Conservation (phyloP, 768 basidiomycete species). For the Boletus reticuloceps region DNA sequence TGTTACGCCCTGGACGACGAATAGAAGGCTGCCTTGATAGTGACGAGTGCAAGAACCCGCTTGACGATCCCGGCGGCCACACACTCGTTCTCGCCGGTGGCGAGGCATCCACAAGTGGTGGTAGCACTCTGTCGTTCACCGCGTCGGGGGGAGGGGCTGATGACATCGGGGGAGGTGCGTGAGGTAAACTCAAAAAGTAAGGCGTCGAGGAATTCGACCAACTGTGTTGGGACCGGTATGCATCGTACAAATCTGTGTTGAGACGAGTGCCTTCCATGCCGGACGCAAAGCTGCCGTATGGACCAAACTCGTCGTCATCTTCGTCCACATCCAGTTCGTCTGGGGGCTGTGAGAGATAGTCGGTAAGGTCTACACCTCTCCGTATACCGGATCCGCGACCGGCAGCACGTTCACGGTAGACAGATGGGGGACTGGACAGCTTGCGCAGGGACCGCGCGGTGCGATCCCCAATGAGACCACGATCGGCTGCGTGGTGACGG, state of each 20-base stretch:
- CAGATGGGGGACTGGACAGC: slow-evolving; percentile 50
- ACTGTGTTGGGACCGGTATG: slow-evolving; percentile 43
- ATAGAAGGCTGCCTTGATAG: slow-evolving; percentile 59
- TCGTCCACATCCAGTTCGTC: slow-evolving; percentile 61
- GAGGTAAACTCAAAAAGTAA: slow-evolving; percentile 20
- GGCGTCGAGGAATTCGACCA: slow-evolving; percentile 30
- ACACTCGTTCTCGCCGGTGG: slow-evolving; percentile 17
- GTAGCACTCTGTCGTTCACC: slow-evolving; percentile 23
- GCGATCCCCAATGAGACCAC: slow-evolving; percentile 58
- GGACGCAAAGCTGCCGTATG: slow-evolving; percentile 34
- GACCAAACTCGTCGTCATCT: slow-evolving; percentile 63
- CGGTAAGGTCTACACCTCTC: slow-evolving; percentile 41
- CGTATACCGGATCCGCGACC: slow-evolving; percentile 35
- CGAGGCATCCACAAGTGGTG: slow-evolving; percentile 28
- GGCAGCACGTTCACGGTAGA: slow-evolving; percentile 48
- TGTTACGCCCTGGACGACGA: slow-evolving; percentile 52
- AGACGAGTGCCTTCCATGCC: slow-evolving; percentile 53
- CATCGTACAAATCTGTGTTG: slow-evolving; percentile 64
- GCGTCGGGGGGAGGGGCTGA: slow-evolving; percentile 26
- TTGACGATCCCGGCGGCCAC: slow-evolving; percentile 26
- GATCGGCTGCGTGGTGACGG: slow-evolving; percentile 52
- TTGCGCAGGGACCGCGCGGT: slow-evolving; percentile 62
- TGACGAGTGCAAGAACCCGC: slow-evolving; percentile 25
- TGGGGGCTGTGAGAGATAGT: slow-evolving; percentile 51
- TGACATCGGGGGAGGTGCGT: slow-evolving; percentile 26